Conservation (phyloP, 1,284 basidiomycete species). For the Microbotryum silenes-acaulis region DNA sequence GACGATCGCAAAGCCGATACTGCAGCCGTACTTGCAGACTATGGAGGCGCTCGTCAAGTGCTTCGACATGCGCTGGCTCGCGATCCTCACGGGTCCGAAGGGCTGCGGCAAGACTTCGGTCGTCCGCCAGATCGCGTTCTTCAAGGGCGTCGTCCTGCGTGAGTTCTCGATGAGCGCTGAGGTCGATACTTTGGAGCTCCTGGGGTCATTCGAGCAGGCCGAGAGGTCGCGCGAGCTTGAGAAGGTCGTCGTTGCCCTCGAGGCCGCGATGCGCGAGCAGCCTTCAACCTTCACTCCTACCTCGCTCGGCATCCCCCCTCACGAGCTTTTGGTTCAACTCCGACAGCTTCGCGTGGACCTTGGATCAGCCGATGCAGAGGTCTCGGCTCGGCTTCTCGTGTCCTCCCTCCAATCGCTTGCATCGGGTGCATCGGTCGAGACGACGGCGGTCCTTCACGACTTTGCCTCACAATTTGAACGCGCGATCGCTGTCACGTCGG, state of each 20-base stretch:
- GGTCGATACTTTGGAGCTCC: slow-evolving; percentile 86
- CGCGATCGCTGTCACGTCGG: slow-evolving; percentile 11
- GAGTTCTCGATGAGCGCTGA: slow-evolving; percentile 77
- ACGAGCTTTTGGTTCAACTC: background rate
- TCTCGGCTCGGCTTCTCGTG: background rate
- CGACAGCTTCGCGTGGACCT: slow-evolving; percentile 9
- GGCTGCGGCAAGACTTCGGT: slow-evolving; percentile 74
- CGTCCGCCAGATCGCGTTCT: slow-evolving; percentile 62
- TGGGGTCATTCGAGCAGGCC: slow-evolving; percentile 91
- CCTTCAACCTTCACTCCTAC: slow-evolving; percentile 6
- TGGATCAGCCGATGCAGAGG: slow-evolving; percentile 10
- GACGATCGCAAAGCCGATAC: slow-evolving; percentile 48
- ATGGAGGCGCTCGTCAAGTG: slow-evolving; percentile 71
- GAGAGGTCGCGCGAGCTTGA: slow-evolving; percentile 35
- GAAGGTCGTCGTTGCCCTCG: slow-evolving; percentile 10
- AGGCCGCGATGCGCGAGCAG: slow-evolving; percentile 1
- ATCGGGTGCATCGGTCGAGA: background rate
- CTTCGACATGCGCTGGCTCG: slow-evolving; percentile 72
- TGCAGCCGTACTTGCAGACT: slow-evolving; percentile 58
- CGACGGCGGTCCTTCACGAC: background rate
- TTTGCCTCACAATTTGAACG: background rate
- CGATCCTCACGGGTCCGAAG: slow-evolving; percentile 72
- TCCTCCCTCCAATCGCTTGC: slow-evolving; percentile 1
- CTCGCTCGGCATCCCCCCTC: background rate
- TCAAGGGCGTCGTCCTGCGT: slow-evolving; percentile 60